phyloP scores from a whole-genome alignment of 805 yeast genomes.

The Starmerella sirachaensis region DNA sequence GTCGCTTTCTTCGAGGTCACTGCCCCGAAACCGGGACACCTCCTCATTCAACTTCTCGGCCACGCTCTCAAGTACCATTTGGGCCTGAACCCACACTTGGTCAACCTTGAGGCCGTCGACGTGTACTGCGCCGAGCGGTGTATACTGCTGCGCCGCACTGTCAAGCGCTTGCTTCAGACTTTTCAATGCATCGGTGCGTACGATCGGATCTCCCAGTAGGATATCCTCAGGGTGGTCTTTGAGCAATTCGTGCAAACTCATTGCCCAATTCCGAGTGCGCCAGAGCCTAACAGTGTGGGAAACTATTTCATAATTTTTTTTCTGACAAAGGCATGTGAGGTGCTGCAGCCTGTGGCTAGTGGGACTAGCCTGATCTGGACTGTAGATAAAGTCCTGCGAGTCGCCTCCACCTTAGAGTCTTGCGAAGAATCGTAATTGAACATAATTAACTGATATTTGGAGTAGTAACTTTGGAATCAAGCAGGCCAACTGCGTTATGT shows the following conservation, averaged over 20 bases:
- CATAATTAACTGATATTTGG: too few species aligned
- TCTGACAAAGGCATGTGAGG: too few species aligned
- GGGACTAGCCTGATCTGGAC: too few species aligned
- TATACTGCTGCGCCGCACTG: constrained; percentile 40
- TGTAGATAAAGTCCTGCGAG: too few species aligned
- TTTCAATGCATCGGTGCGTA: constrained; percentile 20
- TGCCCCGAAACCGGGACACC: constrained; percentile 17
- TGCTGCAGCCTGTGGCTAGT: too few species aligned
- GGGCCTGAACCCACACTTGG: constrained; percentile 90
- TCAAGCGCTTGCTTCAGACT: constrained; percentile 41
- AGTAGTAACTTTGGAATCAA: too few species aligned
- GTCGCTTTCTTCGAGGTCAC: constrained; percentile 15
- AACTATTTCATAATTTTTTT: background rate
- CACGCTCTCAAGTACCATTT: constrained; percentile 69
- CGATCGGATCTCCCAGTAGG: constrained; percentile 18
- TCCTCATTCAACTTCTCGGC: constrained; percentile 48
- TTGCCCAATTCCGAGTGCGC: constrained; percentile 4
- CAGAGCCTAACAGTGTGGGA: background rate
- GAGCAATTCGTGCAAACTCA: constrained; percentile 13
- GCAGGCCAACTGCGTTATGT: too few species aligned
- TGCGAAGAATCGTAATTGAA: too few species aligned
- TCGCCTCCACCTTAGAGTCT: too few species aligned
- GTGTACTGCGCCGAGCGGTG: constrained; percentile 69
- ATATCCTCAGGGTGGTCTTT: constrained; percentile 23
- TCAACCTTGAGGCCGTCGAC: constrained; percentile 79